Conservation (phyloP, 352 stramenopile genomes). For the Globisporangium alternatum region DNA sequence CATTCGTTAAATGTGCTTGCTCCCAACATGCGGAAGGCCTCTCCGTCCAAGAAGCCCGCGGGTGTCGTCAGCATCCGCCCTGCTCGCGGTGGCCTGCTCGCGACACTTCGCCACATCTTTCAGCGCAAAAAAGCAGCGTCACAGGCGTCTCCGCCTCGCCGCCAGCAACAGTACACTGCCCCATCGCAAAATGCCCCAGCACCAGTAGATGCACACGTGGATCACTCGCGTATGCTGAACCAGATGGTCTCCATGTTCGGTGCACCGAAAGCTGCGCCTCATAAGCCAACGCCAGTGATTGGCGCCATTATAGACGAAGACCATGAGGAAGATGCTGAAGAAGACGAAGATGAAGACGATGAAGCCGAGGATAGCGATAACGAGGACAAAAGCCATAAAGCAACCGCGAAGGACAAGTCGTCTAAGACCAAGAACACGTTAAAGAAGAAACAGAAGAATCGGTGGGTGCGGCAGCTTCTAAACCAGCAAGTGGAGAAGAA, state of each 20-base stretch:
- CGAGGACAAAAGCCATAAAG: neutral
- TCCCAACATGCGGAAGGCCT: neutral
- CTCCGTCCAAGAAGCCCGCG: slow-evolving; percentile 5
- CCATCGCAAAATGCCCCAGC: neutral
- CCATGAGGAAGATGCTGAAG: neutral
- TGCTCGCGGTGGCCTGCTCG: slow-evolving; percentile 5
- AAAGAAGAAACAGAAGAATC: slow-evolving; percentile 10
- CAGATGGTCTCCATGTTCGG: slow-evolving; percentile 4
- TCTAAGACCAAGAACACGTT: too few species aligned
- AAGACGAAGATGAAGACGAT: neutral
- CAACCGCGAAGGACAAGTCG: neutral
- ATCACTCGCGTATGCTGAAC: neutral
- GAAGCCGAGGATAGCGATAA: neutral
- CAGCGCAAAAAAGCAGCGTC: slow-evolving; percentile 2
- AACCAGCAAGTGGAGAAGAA: slow-evolving; percentile 12
- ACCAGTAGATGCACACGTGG: neutral
- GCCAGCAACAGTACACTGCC: neutral
- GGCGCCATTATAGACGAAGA: neutral
- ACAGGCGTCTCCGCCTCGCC: too few species aligned
- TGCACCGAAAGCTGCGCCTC: neutral
- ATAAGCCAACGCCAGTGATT: neutral
- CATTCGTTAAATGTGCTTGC: too few species aligned
- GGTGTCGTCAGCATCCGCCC: neutral
- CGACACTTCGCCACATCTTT: slow-evolving; percentile 7
- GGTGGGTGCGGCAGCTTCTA: slow-evolving; percentile 13